Conservation (phyloP, 352 stramenopile genomes). For the Phytopythium sindhum region DNA sequence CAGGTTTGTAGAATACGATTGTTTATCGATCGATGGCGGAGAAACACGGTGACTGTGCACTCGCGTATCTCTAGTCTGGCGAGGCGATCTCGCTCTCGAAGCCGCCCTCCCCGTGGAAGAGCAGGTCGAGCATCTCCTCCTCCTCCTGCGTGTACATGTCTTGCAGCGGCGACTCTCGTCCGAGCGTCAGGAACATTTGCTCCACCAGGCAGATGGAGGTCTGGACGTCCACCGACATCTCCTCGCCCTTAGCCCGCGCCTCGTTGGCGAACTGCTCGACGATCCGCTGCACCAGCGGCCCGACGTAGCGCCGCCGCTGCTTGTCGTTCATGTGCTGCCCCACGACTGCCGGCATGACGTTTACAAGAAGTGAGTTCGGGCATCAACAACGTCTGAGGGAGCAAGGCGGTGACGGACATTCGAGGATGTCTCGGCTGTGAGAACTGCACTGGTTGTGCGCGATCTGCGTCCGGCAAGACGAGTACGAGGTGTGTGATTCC, state of each 20-base stretch:
- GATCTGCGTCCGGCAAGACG: conserved; percentile 25
- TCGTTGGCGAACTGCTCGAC: conserved; percentile 30
- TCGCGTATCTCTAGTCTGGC: not conserved
- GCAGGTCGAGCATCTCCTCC: conserved; percentile 64
- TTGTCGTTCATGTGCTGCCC: conserved; percentile 31
- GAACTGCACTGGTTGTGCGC: conserved; percentile 48
- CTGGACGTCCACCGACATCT: conserved; percentile 61
- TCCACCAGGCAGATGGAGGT: conserved; percentile 66
- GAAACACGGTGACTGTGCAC: not conserved
- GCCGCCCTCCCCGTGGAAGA: conserved; percentile 28
- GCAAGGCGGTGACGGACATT: conserved; percentile 30
- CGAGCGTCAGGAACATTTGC: conserved; percentile 51
- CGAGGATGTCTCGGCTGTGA: conserved; percentile 45
- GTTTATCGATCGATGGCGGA: not conserved
- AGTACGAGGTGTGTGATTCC: not conserved
- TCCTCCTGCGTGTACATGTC: conserved; percentile 80
- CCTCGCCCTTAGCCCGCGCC: conserved; percentile 20
- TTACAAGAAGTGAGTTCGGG: not conserved
- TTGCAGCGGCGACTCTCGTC: conserved; percentile 54
- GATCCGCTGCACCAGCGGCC: conserved; percentile 36
- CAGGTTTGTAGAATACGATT: conserved; percentile 15
- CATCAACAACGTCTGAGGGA: not conserved
- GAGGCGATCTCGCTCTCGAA: not conserved
- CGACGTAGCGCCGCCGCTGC: conserved; percentile 33
- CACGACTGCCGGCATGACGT: conserved; percentile 21